Conservation (phyloP, 2,329 filamentous ascomycete genomes). For the Golovinomyces cichoracearum region DNA sequence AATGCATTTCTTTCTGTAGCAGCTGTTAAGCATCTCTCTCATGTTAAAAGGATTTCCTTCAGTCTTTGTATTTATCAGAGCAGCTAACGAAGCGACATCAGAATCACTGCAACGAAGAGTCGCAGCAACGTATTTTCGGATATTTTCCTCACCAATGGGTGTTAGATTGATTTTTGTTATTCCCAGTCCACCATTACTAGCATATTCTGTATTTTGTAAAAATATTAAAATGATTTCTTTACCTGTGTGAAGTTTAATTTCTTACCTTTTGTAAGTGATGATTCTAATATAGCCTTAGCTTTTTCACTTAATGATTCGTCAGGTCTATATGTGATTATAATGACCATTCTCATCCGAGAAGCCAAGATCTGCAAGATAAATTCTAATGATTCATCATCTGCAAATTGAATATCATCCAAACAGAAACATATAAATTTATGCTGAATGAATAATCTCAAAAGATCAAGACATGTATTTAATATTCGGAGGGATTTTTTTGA, state of each 20-base stretch:
- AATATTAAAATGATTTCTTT: not conserved
- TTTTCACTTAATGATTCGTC: conserved; percentile 32
- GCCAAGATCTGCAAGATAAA: conserved; percentile 57
- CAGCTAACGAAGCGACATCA: conserved; percentile 49
- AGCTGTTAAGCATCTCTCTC: conserved; percentile 68
- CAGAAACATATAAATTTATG: conserved; percentile 74
- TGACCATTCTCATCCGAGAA: conserved; percentile 52
- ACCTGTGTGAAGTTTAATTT: conserved; percentile 3
- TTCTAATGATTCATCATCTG: conserved; percentile 66
- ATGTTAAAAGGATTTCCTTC: conserved; percentile 78
- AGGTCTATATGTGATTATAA: conserved; percentile 21
- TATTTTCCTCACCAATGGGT: conserved; percentile 54
- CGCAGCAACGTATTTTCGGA: conserved; percentile 54
- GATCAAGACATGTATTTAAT: conserved; percentile 68
- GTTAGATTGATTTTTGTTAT: conserved; percentile 45
- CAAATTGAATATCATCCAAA: conserved; percentile 73
- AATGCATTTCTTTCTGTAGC: conserved; percentile 63
- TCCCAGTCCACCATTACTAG: conserved; percentile 22
- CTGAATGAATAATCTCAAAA: conserved; percentile 52
- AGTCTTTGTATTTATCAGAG: conserved; percentile 52
- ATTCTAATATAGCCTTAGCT: conserved; percentile 23
- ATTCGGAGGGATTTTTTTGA: conserved; percentile 44
- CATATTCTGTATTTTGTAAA: conserved; percentile 12
- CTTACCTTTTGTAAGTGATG: conserved; percentile 27
- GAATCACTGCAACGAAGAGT: conserved; percentile 51